phyloP scores from a whole-genome alignment of 768 basidiomycete genomes.

The Rhodotorula toruloides region DNA sequence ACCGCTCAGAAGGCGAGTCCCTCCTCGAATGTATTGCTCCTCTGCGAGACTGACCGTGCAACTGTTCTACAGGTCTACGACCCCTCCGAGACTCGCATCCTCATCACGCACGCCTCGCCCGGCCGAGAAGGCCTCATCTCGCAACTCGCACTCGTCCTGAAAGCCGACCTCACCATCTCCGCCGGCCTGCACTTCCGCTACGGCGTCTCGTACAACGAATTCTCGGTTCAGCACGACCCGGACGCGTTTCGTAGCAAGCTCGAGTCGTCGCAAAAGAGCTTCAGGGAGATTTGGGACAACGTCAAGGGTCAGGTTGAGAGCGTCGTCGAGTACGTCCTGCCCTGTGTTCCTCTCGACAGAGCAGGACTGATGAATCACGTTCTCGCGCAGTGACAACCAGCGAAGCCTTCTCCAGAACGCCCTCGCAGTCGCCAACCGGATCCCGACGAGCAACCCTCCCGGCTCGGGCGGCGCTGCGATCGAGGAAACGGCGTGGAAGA shows the following conservation, averaged over 20 bases:
- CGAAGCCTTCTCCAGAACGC: slow-evolving; percentile 82
- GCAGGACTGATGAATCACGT: too few species aligned
- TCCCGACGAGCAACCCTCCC: slow-evolving; percentile 56
- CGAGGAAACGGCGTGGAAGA: slow-evolving; percentile 96
- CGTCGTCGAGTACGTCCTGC: slow-evolving; percentile 60
- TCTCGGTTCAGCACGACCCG: slow-evolving; percentile 82
- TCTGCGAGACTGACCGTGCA: neutral
- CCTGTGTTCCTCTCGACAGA: too few species aligned
- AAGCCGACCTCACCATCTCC: slow-evolving; percentile 88
- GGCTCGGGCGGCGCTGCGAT: slow-evolving; percentile 53
- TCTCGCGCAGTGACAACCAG: slow-evolving; percentile 69
- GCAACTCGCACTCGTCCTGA: slow-evolving; percentile 81
- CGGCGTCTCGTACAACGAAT: slow-evolving; percentile 92
- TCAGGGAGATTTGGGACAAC: slow-evolving; percentile 89
- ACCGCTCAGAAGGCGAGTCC: slow-evolving; percentile 77
- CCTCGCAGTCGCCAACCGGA: slow-evolving; percentile 70
- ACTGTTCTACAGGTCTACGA: slow-evolving; percentile 57
- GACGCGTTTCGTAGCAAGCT: slow-evolving; percentile 83
- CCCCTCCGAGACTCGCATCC: slow-evolving; percentile 82
- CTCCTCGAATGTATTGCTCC: neutral
- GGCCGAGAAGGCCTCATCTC: slow-evolving; percentile 88
- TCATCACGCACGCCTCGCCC: slow-evolving; percentile 85
- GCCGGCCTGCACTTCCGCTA: slow-evolving; percentile 98
- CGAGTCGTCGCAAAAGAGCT: slow-evolving; percentile 66
- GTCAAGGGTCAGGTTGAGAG: slow-evolving; percentile 85